phyloP scores from a whole-genome alignment of 2,329 filamentous ascomycete genomes.

The Cladobotryum mycophilum region DNA sequence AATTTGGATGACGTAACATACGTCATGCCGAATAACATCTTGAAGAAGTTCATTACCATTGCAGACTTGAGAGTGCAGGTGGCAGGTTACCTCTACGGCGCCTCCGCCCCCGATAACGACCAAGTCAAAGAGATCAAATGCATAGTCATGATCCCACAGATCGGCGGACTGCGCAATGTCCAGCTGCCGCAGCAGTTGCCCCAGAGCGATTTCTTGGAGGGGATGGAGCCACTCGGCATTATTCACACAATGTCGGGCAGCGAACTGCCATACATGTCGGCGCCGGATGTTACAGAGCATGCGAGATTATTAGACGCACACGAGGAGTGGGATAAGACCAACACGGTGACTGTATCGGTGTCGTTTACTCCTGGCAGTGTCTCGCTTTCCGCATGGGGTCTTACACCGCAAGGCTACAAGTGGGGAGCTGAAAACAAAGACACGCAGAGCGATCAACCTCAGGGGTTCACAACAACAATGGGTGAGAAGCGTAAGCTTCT shows the following conservation, averaged over 20 bases:
- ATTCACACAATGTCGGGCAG: constrained; percentile 95
- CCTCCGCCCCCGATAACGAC: constrained; percentile 86
- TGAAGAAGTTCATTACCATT: constrained; percentile 97
- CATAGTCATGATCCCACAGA: constrained; percentile 96
- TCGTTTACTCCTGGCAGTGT: constrained; percentile 96
- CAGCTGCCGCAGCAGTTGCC: constrained; percentile 86
- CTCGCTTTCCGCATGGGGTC: constrained; percentile 85
- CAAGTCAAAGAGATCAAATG: constrained; percentile 96
- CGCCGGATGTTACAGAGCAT: constrained; percentile 90
- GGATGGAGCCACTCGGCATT: constrained; percentile 83
- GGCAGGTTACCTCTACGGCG: constrained; percentile 90
- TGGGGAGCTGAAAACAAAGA: constrained; percentile 98
- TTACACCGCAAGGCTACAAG: constrained; percentile 88
- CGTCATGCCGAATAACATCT: constrained; percentile 97
- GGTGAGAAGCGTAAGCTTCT: constrained; percentile 93
- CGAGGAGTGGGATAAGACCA: constrained; percentile 59
- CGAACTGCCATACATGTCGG: constrained; percentile 93
- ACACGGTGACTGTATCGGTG: constrained; percentile 90
- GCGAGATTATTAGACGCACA: constrained; percentile 83
- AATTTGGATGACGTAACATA: constrained; percentile 90
- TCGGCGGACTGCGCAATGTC: constrained; percentile 86
- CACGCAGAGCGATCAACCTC: constrained; percentile 82
- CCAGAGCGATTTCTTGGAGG: constrained; percentile 82
- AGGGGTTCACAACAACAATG: constrained; percentile 87
- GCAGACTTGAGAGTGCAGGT: constrained; percentile 95